Evolutionary conservation across 108 stramenopile genomes (phyloP).

Genomic region (Cyclotella atomus): DNA sequence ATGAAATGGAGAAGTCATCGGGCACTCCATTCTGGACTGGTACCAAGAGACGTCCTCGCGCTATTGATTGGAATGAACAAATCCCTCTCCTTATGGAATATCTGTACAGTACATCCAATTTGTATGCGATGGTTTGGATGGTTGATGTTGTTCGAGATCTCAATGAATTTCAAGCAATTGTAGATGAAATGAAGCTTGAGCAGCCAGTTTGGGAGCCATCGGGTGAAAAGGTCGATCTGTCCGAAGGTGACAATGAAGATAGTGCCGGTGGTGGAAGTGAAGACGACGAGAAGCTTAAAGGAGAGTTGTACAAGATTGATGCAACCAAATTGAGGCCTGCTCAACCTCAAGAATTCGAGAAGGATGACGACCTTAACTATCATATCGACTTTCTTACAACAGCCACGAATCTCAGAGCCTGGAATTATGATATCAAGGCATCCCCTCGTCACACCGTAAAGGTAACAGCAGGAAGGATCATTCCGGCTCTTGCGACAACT

Average conservation of each 20-base stretch:
- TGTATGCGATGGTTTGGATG: constrained; percentile 67
- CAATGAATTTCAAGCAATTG: constrained; percentile 42
- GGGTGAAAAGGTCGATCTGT: constrained; percentile 48
- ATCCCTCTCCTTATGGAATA: constrained; percentile 72
- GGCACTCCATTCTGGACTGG: constrained; percentile 79
- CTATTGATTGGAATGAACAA: constrained; percentile 60
- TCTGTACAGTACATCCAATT: constrained; percentile 66
- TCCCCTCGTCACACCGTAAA: constrained; percentile 78
- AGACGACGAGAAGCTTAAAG: constrained; percentile 64
- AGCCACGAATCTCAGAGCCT: constrained; percentile 72
- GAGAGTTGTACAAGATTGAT: constrained; percentile 53
- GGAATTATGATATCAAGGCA: constrained; percentile 84
- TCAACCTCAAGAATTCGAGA: constrained; percentile 77
- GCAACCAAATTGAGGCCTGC: constrained; percentile 49
- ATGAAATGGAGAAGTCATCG: constrained; percentile 56
- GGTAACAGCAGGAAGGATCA: constrained; percentile 84
- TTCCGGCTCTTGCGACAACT: constrained; percentile 84
- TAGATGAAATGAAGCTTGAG: constrained; percentile 40
- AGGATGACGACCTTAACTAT: constrained; percentile 70
- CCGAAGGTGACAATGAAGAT: constrained; percentile 49
- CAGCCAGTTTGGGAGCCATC: constrained; percentile 71
- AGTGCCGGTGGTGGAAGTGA: constrained; percentile 69
- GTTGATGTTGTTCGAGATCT: constrained; percentile 53
- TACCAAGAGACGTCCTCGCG: constrained; percentile 78
- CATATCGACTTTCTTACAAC: constrained; percentile 86